phyloP scores from a whole-genome alignment of 2,329 filamentous ascomycete genomes.

The Colletotrichum noveboracense region DNA sequence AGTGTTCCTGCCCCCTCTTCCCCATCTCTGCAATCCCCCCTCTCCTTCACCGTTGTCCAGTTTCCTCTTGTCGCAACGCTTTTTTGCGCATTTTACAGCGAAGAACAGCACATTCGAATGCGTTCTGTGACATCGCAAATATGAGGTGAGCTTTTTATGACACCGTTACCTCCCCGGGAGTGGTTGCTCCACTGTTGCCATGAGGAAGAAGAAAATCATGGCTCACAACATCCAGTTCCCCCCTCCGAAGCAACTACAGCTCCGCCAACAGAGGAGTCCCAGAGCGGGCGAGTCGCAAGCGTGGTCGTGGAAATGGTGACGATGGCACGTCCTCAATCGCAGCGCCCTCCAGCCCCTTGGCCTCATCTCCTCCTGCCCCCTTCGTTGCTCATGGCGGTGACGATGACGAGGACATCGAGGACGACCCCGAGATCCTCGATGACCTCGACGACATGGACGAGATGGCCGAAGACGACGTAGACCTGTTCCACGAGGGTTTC shows the following conservation, averaged over 20 bases:
- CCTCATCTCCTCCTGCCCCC: conserved; percentile 70
- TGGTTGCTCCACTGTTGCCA: neutral
- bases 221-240: conserved; percentile 66
- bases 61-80: neutral
- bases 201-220: neutral
- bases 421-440: conserved; percentile 74
- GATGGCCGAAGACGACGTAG: conserved; percentile 80
- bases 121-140: neutral
- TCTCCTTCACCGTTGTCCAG: neutral
- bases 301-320: conserved; percentile 56
- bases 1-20: conserved; percentile 1
- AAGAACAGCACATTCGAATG: neutral
- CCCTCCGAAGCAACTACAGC: conserved; percentile 78
- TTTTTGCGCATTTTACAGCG: neutral
- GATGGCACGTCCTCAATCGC: conserved; percentile 57
- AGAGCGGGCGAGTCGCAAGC: conserved; percentile 58
- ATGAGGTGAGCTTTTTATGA: conserved; percentile 35
- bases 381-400: conserved; percentile 71
- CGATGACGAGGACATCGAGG: conserved; percentile 74
- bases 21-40: neutral
- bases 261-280: conserved; percentile 80
- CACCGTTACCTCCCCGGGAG: no score
- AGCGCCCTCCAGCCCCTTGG: conserved; percentile 65
- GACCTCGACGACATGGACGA: conserved; percentile 82
- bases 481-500: conserved; percentile 77